Evolutionary conservation across 1,139 yeast genomes (phyloP), one percentile per base, ranked within the genome.

Genomic region (Hyphopichia pseudoburtonii): DNA sequence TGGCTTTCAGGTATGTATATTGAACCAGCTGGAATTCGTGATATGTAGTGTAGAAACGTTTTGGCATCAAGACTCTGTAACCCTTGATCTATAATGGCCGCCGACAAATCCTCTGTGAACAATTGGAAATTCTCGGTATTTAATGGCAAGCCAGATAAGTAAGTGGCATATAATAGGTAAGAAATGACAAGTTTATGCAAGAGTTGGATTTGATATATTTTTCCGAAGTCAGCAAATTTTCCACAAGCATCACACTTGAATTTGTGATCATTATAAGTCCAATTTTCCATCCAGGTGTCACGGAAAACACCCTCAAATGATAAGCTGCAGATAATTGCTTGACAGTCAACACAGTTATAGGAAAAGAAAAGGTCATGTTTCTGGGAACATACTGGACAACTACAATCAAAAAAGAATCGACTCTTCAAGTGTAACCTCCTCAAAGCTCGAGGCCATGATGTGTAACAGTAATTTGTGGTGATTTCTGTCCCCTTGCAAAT

Each of bases 331-430:
- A 28, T 5, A 12, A 42, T 33, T 11, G 34, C 26, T 19, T 32
- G 44, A 38, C 63, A 57, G 5, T 36, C 22, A 9, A 46, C 43
- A 37, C 63, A 57, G 30, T 45, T 46, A 32, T 49, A 47, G 6
- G 53, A 46, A 33, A 59, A 52, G 38, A 48, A 58, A 17, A 36
- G 38, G 37, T 60, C 62, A 30, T 37, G 30, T n/a, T 34, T 35
- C 14, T 40, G 26, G n/a, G 17, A 28, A 34, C 74, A 69, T 17
- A 47, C 34, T 5, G 31, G 16, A 43, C 75, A 69, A n/a, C 45
- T 34, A 42, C 74, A 69, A 3, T 46, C 36, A 37, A 69, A 69
- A 38, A 51, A 61, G 41, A 56, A 68, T 22, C 61, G 48, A 5
- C 35, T 33, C 18, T 31, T 24, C 26, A 66, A 41, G 9, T 47